Evolutionary conservation across 805 yeast genomes (phyloP).

Genomic region (Candida boleticola): DNA sequence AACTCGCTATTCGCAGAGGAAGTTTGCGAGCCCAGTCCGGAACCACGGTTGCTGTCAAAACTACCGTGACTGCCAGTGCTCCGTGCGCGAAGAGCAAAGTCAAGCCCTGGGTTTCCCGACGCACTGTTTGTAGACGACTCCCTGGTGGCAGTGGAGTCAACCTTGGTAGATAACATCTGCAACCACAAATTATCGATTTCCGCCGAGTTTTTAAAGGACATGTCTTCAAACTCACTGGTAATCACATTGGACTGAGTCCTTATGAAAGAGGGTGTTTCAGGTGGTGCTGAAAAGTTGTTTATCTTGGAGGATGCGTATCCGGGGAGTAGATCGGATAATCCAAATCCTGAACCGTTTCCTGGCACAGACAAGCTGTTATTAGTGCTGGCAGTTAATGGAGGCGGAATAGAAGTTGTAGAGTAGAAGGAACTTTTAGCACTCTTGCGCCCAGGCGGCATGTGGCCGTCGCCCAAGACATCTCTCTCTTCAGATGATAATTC

Average conservation of each 20-base stretch:
- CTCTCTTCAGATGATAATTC: neutral
- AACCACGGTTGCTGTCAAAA: neutral
- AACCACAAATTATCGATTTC: slow-evolving; percentile 30
- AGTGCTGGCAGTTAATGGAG: neutral
- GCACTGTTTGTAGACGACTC: neutral
- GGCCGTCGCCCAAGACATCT: neutral
- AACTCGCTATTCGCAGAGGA: too few relatives aligned
- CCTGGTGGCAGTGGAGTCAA: slow-evolving; percentile 9
- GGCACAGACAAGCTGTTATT: too few relatives aligned
- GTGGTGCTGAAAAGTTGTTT: neutral
- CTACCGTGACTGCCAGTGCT: neutral
- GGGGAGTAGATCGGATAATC: neutral
- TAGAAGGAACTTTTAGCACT: neutral
- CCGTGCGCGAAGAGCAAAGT: neutral
- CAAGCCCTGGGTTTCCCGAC: neutral
- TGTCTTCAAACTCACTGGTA: slow-evolving; percentile 13
- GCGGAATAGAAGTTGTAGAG: neutral
- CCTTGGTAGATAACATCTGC: slow-evolving; percentile 24
- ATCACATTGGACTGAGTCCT: slow-evolving; percentile 1
- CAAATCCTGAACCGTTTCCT: neutral
- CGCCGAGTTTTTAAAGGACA: slow-evolving; percentile 15
- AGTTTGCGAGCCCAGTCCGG: neutral
- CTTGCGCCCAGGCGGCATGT: neutral
- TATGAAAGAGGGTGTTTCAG: neutral
- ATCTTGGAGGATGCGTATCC: neutral